phyloP scores from a whole-genome alignment of 768 basidiomycete species.

The Mrakia hoshinonis region DNA sequence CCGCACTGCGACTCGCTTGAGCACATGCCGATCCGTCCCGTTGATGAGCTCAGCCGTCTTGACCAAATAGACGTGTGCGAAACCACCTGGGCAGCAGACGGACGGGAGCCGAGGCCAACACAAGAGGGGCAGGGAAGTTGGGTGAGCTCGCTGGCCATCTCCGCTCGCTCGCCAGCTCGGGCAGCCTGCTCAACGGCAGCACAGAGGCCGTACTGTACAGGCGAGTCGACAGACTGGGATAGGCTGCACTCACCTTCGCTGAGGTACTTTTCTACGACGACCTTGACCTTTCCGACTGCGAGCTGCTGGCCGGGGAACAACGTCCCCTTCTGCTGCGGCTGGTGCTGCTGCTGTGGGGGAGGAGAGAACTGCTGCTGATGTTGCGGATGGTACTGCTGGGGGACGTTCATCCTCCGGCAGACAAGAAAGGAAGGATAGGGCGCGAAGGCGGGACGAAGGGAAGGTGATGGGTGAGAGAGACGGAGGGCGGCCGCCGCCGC shows the following conservation, averaged over 20 bases:
- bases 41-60: conserved; percentile 74
- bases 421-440: neutral
- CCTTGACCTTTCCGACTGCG: conserved; percentile 67
- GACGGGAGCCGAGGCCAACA: too few species aligned
- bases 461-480: neutral
- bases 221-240: neutral
- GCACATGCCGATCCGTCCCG: conserved; percentile 87
- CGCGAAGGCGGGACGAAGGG: neutral
- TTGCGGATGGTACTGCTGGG: neutral
- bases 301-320: conserved; percentile 67
- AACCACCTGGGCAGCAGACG: conserved; percentile 78
- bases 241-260: conserved; percentile 63
- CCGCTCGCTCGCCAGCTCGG: too few species aligned
- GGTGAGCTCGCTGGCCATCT: conserved; percentile 25
- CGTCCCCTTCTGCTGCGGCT: conserved; percentile 41
- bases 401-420: neutral
- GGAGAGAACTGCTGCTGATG: neutral
- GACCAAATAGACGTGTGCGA: conserved; percentile 96
- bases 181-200: too few species aligned
- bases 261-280: conserved; percentile 88
- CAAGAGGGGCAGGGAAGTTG: conserved; percentile 30
- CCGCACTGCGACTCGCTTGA: conserved; percentile 89
- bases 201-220: too few species aligned
- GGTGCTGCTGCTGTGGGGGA: neutral
- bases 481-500: neutral